Evolutionary conservation across 495 filamentous ascomycete genomes (phyloP), one percentile per base, ranked within the genome.

Genomic region (Trichoderma asperelloides): DNA sequence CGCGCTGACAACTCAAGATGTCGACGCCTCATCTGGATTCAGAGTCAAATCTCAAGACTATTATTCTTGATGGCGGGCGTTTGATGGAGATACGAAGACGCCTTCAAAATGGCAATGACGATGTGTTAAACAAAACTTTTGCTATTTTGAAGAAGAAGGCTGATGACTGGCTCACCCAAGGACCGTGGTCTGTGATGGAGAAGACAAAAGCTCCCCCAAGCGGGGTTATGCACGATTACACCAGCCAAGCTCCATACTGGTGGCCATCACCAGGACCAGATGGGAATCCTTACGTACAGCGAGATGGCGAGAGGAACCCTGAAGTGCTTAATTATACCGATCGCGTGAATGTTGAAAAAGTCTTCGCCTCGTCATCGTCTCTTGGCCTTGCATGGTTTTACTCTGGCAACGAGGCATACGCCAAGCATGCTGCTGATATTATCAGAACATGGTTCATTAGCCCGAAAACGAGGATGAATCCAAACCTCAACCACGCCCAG

Each of bases 321-420:
- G 66, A 65, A 49, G 63, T 68, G 21, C 45, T 63, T 21, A 65
- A 70, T 12, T 70, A 68, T 27, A 66, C 67, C 0, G 69, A 70
- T 63, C 41, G 65, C 0, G 62, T 43, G 30, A 33, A 66, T 21
- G 62, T 39, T 18, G 60, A 65, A 51, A 66, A 68, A 18, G 41
- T 70, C 0, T 68, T 70, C 21, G 66, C 47, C 37, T 33, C 67
- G 6, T 28, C 69, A 8, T 66, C 28, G 27, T 55, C 60, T 28
- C 66, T 70, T 37, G 65, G 57, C n/a, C 69, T 70, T 23, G 69
- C 67, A 15, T 70, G 69, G 69, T 70, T 62, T 47, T 70, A 70
- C 55, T 68, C 69, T 28, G 66, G 51, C 0, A 63, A 70, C 21
- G 69, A 68, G 23, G 67, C 49, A n/a, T 70, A 70, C 65, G 69